Base-by-base conservation (phyloP, 805 yeast genomes). In the Candida methanosorbosa region DNA sequence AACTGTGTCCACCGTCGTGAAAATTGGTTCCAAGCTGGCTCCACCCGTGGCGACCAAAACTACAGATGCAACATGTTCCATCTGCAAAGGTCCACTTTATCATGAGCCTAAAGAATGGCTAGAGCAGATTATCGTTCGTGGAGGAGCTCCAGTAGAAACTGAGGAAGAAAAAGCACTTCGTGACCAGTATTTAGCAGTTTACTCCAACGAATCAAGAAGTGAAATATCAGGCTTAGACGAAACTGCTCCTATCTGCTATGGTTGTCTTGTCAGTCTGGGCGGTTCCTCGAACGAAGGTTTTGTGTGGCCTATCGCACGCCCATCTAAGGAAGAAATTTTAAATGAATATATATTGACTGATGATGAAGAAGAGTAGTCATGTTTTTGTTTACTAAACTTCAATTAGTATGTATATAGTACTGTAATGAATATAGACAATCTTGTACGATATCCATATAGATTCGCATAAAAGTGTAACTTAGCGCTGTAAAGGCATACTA, bases 1-100 rank as follows among this genome's bases (percentile, higher is more conserved):
- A 37, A 83, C 90, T 2, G 87, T 88, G 3, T 81, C 96, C 0
- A 88, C 97, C 0, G 97, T 90, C 16, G 87, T 87, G 12, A 79
- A 84, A 44, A 87, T 95, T 0, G 95, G 92, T 5, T 78, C 78
- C 32, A 87, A 90, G 52, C 58, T 88, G 30, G 69, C 67, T 2
- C 64, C 64, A 7, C 84, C 83, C 0, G 37, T 15, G 8, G 22
- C 26, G 3, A 12, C 14, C 2, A 51, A 37, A 21, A 21, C 38
- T 33, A 36, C 27, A 2, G 47, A 37, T 9, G 39, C 48, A 1
- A 45, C 44, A 2, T 85, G 95, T 54, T 57, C 56, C 12, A 43
- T 84, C 1, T 85, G 95, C 49, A 66, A 68, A 1, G 62, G 56
- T 4, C 61, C 57, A 2, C 68, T 81, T 11, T 74, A 71, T 38